Conservation (phyloP, 2,329 filamentous ascomycete species). For the Dactylellina parvicollis region DNA sequence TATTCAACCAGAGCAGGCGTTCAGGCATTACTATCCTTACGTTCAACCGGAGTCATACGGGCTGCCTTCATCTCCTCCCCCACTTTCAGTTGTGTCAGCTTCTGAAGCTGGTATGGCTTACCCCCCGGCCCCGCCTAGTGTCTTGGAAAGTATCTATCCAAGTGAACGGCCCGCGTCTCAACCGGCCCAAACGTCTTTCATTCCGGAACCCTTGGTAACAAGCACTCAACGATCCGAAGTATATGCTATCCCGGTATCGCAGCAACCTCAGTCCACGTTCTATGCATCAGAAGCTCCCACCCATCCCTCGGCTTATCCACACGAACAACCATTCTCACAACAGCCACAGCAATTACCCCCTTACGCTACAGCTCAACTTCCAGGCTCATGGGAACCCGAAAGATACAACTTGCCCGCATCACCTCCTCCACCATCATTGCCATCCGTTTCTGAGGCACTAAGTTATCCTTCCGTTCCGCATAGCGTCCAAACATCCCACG, state of each 20-base stretch:
- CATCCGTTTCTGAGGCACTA: slow-evolving; percentile 32
- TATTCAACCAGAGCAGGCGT: slow-evolving; percentile 3
- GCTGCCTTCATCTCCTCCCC: slow-evolving; percentile 41
- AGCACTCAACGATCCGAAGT: slow-evolving; percentile 7
- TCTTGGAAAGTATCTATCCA: slow-evolving; percentile 35
- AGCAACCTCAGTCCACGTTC: not conserved
- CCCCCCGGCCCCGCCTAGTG: slow-evolving; percentile 34
- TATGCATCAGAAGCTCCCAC: not conserved
- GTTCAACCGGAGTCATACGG: slow-evolving; percentile 28
- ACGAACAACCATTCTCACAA: not conserved
- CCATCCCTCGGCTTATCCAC: not conserved
- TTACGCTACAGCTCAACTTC: not conserved
- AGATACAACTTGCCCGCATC: slow-evolving; percentile 29
- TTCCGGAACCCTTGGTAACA: not conserved
- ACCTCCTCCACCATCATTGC: slow-evolving; percentile 38
- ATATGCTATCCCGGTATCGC: not conserved
- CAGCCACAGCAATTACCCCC: not conserved
- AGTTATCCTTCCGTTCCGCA: slow-evolving; percentile 34
- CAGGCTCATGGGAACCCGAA: slow-evolving; percentile 11
- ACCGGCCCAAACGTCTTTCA: not conserved
- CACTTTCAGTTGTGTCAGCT: slow-evolving; percentile 21
- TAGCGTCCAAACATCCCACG: slow-evolving; percentile 18
- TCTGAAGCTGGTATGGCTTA: slow-evolving; percentile 16
- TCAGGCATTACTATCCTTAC: not conserved
- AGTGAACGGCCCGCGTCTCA: not conserved